Percentiles rank a stretch among this genome's conserved stretches.
Conservation (phyloP, 2,329 filamentous ascomycete species). For the Orbilia brochopaga region DNA sequence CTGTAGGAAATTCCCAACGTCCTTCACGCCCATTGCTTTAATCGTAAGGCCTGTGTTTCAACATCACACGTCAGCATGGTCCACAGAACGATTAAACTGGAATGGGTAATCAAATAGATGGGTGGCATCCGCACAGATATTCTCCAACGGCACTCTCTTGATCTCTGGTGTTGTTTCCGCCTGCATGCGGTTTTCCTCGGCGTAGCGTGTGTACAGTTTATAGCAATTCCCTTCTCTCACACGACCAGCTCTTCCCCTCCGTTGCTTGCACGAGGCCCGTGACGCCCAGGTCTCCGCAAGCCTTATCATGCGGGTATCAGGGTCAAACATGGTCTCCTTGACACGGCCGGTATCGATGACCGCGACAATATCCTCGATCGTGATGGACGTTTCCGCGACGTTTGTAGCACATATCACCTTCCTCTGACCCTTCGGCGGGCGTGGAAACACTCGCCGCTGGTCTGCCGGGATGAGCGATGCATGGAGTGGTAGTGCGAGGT, state of each 20-base stretch:
- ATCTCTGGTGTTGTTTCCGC: constrained; percentile 93
- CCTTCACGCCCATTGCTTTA: constrained; percentile 87
- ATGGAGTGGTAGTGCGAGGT: constrained; percentile 82
- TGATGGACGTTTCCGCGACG: constrained; percentile 97
- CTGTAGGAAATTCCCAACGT: constrained; percentile 80
- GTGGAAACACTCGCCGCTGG: constrained; percentile 83
- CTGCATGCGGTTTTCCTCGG: constrained; percentile 80
- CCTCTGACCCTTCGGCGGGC: constrained; percentile 76
- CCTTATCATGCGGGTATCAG: constrained; percentile 89
- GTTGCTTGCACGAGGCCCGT: constrained; percentile 89
- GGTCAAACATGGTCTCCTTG: constrained; percentile 94
- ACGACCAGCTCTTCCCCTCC: constrained; percentile 88
- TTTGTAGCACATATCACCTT: constrained; percentile 96
- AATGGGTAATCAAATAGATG: background rate
- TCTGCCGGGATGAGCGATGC: constrained; percentile 88
- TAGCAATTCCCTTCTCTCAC: constrained; percentile 91
- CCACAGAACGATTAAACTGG: constrained; percentile 73
- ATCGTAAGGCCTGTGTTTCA: constrained; percentile 87
- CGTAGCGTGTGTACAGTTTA: constrained; percentile 87
- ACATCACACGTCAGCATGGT: constrained; percentile 56
- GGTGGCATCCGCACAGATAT: constrained; percentile 47
- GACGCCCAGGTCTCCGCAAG: constrained; percentile 96
- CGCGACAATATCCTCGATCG: constrained; percentile 94
- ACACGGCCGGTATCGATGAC: constrained; percentile 95
- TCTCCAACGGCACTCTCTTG: constrained; percentile 83